A percentile compares a stretch with the other conserved stretches of the same genome.
Conservation (phyloP, 305 asterid genomes). For the Fraxinus dipetala region DNA sequence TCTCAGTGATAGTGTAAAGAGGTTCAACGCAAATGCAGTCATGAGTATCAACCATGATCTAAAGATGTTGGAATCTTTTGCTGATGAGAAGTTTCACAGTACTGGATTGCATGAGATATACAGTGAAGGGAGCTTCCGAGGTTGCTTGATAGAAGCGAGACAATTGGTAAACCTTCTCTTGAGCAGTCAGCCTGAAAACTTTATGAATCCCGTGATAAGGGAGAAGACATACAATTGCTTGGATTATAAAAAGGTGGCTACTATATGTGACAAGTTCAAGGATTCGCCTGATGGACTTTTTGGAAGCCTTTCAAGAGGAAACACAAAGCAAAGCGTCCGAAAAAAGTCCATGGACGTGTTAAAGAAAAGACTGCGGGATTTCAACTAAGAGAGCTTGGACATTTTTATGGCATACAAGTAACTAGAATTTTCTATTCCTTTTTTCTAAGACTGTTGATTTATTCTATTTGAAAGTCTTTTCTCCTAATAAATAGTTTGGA, state of each 20-base stretch:
- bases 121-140: conserved; percentile 67
- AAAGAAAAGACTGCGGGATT: conserved; percentile 79
- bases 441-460: conserved; percentile 4
- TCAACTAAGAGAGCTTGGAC: conserved; percentile 48
- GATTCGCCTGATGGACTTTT: conserved; percentile 85
- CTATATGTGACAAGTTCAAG: conserved; percentile 82
- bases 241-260: conserved; percentile 83
- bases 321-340: conserved; percentile 66
- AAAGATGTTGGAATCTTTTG: conserved; percentile 71
- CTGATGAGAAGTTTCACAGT: conserved; percentile 77
- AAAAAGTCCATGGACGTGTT: conserved; percentile 85
- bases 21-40: conserved; percentile 35
- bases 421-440: conserved; percentile 18
- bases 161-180: conserved; percentile 78
- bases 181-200: conserved; percentile 91
- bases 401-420: conserved; percentile 22
- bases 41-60: conserved; percentile 60
- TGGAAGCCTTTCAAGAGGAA: conserved; percentile 85
- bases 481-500: conserved; percentile 25
- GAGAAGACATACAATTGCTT: conserved; percentile 69
- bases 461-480: conserved; percentile 19
- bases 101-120: conserved; percentile 79
- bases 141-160: conserved; percentile 75
- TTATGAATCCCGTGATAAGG: conserved; percentile 95
- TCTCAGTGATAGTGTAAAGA: conserved; percentile 56